Evolutionary conservation across 306 rosid genomes (phyloP).

Genomic region (Vigna angularis): DNA sequence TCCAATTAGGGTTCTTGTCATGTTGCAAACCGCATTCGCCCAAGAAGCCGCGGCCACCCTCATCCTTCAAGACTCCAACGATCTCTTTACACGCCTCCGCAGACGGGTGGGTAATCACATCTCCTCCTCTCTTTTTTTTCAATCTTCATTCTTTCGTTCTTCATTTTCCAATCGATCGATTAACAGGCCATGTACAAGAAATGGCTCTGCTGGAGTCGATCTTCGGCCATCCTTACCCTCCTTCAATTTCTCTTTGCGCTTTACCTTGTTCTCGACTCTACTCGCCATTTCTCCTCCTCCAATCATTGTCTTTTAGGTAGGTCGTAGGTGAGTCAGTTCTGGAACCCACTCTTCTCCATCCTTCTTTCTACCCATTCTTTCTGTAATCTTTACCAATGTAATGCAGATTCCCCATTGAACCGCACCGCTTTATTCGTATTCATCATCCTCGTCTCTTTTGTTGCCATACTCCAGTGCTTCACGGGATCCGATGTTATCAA

Average conservation of each 20-base stretch:
- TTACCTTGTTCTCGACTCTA: constrained; percentile 57
- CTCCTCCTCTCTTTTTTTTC: too few species aligned
- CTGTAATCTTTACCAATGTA: not conserved
- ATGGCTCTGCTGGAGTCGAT: constrained; percentile 89
- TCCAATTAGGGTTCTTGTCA: constrained; percentile 50
- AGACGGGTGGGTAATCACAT: constrained; percentile 53
- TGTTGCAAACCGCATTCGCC: constrained; percentile 66
- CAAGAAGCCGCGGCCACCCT: constrained; percentile 68
- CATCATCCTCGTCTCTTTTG: constrained; percentile 53
- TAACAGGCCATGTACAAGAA: constrained; percentile 65
- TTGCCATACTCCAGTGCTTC: constrained; percentile 70
- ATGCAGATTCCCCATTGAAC: constrained; percentile 60
- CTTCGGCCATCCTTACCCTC: constrained; percentile 47
- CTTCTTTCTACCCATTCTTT: not conserved
- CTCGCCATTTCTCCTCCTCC: constrained; percentile 45
- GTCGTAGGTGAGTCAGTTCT: constrained; percentile 11
- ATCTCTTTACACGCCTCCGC: constrained; percentile 52
- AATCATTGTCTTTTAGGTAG: constrained; percentile 66
- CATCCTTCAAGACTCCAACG: constrained; percentile 53
- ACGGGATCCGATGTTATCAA: constrained; percentile 72
- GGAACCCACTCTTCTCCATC: not conserved
- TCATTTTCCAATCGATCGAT: not conserved
- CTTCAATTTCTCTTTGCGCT: constrained; percentile 67
- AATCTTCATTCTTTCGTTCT: not conserved
- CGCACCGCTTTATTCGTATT: constrained; percentile 53